A percentile compares a stretch with the other conserved stretches of the same genome.
Evolutionary conservation across 148 eudicot genomes (phyloP).

Genomic region (Rhododendron simsii): DNA sequence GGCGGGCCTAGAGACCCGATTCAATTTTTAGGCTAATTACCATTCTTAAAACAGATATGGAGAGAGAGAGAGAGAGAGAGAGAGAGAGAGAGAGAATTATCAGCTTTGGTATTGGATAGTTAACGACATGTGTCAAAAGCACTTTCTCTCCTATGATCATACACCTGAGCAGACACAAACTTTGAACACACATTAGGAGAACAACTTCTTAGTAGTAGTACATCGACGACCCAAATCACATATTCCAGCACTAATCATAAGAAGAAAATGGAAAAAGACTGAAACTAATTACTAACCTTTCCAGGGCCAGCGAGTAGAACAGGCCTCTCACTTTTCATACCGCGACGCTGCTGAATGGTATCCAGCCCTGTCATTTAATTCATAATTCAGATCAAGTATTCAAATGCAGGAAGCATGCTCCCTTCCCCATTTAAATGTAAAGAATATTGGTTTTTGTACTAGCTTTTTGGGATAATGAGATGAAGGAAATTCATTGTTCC

Average conservation of each 20-base stretch:
- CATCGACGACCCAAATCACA: not conserved
- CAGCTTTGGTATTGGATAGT: not conserved
- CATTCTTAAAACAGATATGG: no score
- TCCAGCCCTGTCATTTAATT: slow-evolving; percentile 50
- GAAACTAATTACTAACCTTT: slow-evolving; percentile 49
- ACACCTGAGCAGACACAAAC: not conserved
- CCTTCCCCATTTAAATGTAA: not conserved
- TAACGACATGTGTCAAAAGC: not conserved
- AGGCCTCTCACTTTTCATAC: slow-evolving; percentile 69
- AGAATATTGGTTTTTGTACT: not conserved
- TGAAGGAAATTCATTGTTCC: not conserved
- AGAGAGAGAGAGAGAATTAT: not conserved
- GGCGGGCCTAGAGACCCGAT: not conserved
- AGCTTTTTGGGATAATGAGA: not conserved
- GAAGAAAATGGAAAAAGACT: not conserved
- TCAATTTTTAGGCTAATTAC: not conserved
- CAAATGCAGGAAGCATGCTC: not conserved
- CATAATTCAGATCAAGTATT: slow-evolving; percentile 13
- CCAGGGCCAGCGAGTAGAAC: slow-evolving; percentile 97
- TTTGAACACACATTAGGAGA: not conserved
- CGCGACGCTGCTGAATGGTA: slow-evolving; percentile 86
- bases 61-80: no score
- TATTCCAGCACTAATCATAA: not conserved
- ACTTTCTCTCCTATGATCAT: not conserved
- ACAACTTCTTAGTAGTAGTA: not conserved